A percentile compares a stretch with the other conserved stretches of the same genome.
Evolutionary conservation across 768 basidiomycete species (phyloP).

Genomic region (Termitomyces sp.): DNA sequence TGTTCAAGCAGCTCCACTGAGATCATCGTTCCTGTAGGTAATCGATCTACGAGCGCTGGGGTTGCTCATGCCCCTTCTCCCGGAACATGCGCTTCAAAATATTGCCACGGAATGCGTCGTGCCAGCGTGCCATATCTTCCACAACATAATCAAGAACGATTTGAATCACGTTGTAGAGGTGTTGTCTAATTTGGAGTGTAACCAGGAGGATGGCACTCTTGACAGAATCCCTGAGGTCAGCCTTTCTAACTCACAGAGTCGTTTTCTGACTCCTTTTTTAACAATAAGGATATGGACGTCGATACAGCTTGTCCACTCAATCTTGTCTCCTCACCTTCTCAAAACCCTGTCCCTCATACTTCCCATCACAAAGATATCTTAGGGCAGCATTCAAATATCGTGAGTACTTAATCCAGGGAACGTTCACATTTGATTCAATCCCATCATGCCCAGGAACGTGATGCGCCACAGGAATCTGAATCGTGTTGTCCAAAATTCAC

Average conservation of each 20-base stretch:
- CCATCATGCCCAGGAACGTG: background rate
- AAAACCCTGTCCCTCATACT: background rate
- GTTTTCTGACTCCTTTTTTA: background rate
- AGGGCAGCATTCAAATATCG: background rate
- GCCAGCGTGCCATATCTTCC: background rate
- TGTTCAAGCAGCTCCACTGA: background rate
- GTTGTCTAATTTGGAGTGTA: background rate
- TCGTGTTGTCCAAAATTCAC: slow-evolving; percentile 25
- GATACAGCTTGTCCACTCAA: background rate
- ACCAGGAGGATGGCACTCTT: background rate
- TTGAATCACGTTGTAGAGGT: background rate
- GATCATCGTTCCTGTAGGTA: background rate
- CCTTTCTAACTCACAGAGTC: background rate
- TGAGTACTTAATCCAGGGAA: background rate
- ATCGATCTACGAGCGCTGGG: background rate
- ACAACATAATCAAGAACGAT: background rate
- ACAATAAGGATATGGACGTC: background rate
- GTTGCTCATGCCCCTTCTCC: background rate
- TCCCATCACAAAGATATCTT: background rate
- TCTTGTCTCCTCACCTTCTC: background rate
- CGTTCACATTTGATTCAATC: background rate
- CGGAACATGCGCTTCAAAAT: background rate
- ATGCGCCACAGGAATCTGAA: slow-evolving; percentile 12
- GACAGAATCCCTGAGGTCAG: background rate
- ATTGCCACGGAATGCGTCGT: background rate